Evolutionary conservation across 441 rosid species (phyloP), one percentile per base, ranked within the genome.

Genomic region (Populus hybrid): DNA sequence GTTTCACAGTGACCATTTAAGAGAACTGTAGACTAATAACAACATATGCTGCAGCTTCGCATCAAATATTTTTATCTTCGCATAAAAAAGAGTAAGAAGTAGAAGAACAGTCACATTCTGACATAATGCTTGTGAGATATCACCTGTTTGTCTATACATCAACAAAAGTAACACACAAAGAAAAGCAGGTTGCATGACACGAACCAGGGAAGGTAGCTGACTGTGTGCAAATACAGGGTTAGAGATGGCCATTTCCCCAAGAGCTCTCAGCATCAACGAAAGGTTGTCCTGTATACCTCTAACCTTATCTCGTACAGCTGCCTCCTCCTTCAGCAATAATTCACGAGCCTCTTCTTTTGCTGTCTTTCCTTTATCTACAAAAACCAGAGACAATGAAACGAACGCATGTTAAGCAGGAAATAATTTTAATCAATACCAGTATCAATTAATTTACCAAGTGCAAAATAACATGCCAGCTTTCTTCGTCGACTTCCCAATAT

Each of bases 291-390:
- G 94, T 83, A 95, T 87, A 73, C 67, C 84, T 67, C 46, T 78
- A 82, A 97, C 98, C 74, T 87, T 90, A 85, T 88, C 91, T 63
- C 99, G 95, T 75, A 85, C 78, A 12, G 86, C 83, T 70, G 94
- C 93, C 92, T 97, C 99, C 87, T 95, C 99, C 86, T 84, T 90
- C 75, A 97, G 99, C 90, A 95, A 82, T 81, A 89, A 78, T 75
- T 95, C 98, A 6, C 98, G 94, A 72, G 98, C 99, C 87, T 95
- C 99, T 87, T 95, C 99, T 84, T 97, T 97, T 71, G 98, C 92
- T 2, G 95, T 93, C 90, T 90, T 97, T 77, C 89, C 98, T 82
- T 95, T 97, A 78, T 95, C 99, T 97, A 42, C 32, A 61, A 57
- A 78, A 82, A 74, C 46, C 61, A 53, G 61, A 69, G 81, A 74